These are phyloP conservation scores for Russula vinacea DNA, from an alignment of 768 basidiomycete species.

Conservation along the genomic window DNA sequence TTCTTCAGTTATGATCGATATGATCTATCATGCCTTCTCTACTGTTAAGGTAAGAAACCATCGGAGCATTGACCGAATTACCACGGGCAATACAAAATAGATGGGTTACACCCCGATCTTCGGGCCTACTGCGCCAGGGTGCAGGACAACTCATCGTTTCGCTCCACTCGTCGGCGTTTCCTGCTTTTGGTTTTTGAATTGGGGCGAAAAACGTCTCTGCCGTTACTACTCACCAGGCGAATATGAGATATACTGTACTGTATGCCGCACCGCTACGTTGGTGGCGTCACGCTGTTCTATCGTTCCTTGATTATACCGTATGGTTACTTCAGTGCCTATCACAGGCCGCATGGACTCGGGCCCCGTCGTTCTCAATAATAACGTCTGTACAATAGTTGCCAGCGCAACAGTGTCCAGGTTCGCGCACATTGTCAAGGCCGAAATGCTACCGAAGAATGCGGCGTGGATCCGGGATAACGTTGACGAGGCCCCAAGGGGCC, in stretches of 20 bases:
- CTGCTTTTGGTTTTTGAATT: background rate
- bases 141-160: background rate
- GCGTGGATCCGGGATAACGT: no score
- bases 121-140: background rate
- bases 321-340: no score
- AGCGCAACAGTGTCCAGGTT: background rate
- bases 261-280: background rate
- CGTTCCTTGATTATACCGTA: background rate
- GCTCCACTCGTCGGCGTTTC: background rate
- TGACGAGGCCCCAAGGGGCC: background rate
- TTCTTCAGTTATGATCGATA: background rate
- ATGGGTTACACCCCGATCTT: background rate
- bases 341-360: background rate
- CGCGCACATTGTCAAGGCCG: background rate
- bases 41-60: background rate
- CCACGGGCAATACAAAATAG: background rate
- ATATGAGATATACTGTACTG: background rate
- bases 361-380: background rate
- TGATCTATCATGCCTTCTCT: background rate
- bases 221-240: background rate
- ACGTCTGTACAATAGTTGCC: background rate
- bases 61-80: background rate
- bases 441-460: background rate
- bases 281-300: no score
- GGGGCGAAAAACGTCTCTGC: background rate